Evolutionary conservation across 2,329 filamentous ascomycete species (phyloP), one percentile per base, ranked within the genome.

Genomic region (Cercospora sp.): DNA sequence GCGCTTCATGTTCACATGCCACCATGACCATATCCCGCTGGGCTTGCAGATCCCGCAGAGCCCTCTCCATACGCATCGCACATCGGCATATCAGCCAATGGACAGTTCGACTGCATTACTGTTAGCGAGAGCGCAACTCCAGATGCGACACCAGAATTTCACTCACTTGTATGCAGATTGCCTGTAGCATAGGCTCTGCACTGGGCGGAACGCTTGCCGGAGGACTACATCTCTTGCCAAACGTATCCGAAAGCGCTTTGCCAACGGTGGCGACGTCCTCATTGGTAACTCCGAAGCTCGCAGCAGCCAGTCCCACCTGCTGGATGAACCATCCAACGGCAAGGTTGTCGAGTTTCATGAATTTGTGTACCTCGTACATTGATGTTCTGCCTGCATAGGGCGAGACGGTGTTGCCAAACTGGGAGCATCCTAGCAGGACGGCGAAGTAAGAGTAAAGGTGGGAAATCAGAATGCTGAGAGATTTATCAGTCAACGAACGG

Each of bases 391-490:
- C 85, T 9, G 64, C 69, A 77, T 89, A 89, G 26, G 83, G 81
- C 75, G 85, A 87, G 20, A 80, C 84, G 6, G 79, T 67, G 77
- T 79, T 82, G 60, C 84, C 84, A 75, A 85, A 82, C 73, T 78
- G 70, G 61, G 83, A 82, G 80, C 87, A 89, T 71, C 84, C 85
- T 48, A 89, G 83, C 26, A 89, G 81, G 28, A 80, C 80, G 60
- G 86, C 87, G 75, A 89, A 89, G 81, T 85, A 89, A 71, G 86
- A 78, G 79, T 89, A 89, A 45, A 89, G 79, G 74, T 89, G 87
- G 55, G 85, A 88, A 67, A 89, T 77, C 64, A 89, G 84, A 68
- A 81, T 81, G 76, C 85, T 86, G 67, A 2, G 58, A 62, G 10
- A 10, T 20, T 18, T 18, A 31, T 64, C 30, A 64, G 48, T 28